Evolutionary conservation across 2,329 filamentous ascomycete genomes (phyloP).

Genomic region (Verticillium zaregamsianum): DNA sequence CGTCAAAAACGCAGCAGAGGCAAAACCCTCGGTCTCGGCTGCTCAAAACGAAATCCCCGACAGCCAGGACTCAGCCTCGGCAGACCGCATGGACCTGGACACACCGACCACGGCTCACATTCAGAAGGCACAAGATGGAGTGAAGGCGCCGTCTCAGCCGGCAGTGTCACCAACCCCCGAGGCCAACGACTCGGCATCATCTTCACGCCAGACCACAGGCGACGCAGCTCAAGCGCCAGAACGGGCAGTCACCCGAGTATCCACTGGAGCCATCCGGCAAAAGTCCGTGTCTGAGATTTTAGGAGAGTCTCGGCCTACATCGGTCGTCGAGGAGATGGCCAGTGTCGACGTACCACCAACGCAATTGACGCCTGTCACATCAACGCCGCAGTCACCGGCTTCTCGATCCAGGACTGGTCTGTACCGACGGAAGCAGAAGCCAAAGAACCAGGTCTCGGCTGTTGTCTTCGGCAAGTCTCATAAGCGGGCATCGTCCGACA

Average conservation of each 20-base stretch:
- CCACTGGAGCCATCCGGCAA: constrained; percentile 65
- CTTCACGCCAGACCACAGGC: constrained; percentile 5
- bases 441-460: constrained; percentile 65
- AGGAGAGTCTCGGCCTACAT: constrained; percentile 46
- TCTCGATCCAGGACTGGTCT: constrained; percentile 20
- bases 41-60: constrained; percentile 26
- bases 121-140: not conserved
- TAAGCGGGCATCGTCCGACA: constrained; percentile 40
- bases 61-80: constrained; percentile 23
- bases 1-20: constrained; percentile 12
- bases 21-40: constrained; percentile 5
- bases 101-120: constrained; percentile 13
- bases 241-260: constrained; percentile 65
- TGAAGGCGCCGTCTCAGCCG: not conserved
- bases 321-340: constrained; percentile 28
- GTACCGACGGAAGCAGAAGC: constrained; percentile 47
- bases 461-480: constrained; percentile 74
- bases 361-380: constrained; percentile 36
- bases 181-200: not conserved
- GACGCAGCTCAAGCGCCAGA: constrained; percentile 23
- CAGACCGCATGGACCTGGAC: constrained; percentile 31
- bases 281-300: constrained; percentile 73
- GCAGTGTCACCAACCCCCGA: not conserved
- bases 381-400: constrained; percentile 38
- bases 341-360: constrained; percentile 22